Percentiles rank a stretch among this genome's conserved stretches.
phyloP scores from a whole-genome alignment of 768 basidiomycete genomes.

The Boletus vinaceobasis region DNA sequence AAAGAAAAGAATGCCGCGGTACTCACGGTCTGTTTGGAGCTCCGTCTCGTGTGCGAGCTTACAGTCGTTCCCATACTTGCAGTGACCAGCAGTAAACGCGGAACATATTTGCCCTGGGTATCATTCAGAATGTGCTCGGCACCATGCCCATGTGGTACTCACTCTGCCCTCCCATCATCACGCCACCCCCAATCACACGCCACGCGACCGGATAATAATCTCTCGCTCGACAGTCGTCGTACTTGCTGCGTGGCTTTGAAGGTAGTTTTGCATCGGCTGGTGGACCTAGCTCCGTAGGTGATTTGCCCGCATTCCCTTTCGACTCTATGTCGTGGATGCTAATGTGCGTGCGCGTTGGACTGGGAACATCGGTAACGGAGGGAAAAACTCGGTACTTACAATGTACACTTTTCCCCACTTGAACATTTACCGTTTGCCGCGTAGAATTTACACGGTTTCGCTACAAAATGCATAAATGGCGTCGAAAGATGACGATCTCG shows the following conservation, averaged over 20 bases:
- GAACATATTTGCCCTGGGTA: slow-evolving; percentile 24
- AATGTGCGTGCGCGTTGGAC: background rate
- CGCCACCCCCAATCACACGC: slow-evolving; percentile 78
- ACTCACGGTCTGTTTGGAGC: slow-evolving; percentile 23
- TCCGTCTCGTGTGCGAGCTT: slow-evolving; percentile 30
- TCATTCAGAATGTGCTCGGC: background rate
- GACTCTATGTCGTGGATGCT: slow-evolving; percentile 45
- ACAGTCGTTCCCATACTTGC: slow-evolving; percentile 27
- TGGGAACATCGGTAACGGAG: background rate
- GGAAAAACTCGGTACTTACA: slow-evolving; percentile 39
- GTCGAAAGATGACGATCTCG: background rate
- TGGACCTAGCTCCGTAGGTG: background rate
- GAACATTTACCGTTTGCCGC: slow-evolving; percentile 45
- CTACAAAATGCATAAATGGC: slow-evolving; percentile 27
- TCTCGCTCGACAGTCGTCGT: slow-evolving; percentile 40
- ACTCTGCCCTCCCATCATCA: slow-evolving; percentile 52
- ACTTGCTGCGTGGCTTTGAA: slow-evolving; percentile 23
- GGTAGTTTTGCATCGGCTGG: slow-evolving; percentile 19
- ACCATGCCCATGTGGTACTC: slow-evolving; percentile 6
- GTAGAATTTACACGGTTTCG: slow-evolving; percentile 61
- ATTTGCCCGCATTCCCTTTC: background rate
- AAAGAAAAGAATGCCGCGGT: background rate
- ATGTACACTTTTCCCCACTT: slow-evolving; percentile 54
- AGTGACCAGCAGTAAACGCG: slow-evolving; percentile 23
- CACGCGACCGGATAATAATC: slow-evolving; percentile 65